A percentile compares a stretch with the other conserved stretches of the same genome.
phyloP scores from a whole-genome alignment of 805 yeast species.

The Candida vartiovaarae region DNA sequence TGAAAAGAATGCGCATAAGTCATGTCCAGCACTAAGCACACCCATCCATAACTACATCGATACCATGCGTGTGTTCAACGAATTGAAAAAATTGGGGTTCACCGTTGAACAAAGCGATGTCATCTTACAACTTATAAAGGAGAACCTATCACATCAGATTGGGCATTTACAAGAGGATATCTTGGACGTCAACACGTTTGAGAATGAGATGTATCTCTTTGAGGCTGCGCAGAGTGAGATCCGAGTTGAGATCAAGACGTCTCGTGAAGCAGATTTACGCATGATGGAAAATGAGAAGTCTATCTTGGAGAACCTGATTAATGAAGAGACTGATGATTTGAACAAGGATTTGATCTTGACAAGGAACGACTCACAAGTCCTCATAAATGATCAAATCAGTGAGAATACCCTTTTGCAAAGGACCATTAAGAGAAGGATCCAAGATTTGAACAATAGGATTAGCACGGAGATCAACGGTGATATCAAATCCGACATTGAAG shows the following conservation, averaged over 20 bases:
- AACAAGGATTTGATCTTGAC: conserved; percentile 52
- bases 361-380: conserved; percentile 75
- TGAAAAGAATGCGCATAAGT: no score
- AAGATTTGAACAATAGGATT: conserved; percentile 79
- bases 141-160: conserved; percentile 27
- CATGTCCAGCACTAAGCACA: background rate
- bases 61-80: conserved; percentile 52
- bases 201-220: conserved; percentile 81
- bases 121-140: conserved; percentile 39
- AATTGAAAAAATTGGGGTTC: conserved; percentile 50
- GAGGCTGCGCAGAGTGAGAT: conserved; percentile 91
- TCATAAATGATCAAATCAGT: conserved; percentile 77
- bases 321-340: conserved; percentile 68
- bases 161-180: conserved; percentile 26
- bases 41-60: conserved; percentile 36
- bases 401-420: conserved; percentile 75
- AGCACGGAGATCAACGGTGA: conserved; percentile 76
- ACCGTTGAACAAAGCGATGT: conserved; percentile 53
- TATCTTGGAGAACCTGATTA: conserved; percentile 64
- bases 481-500: conserved; percentile 79
- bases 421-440: conserved; percentile 59
- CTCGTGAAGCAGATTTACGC: conserved; percentile 63
- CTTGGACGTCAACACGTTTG: conserved; percentile 55
- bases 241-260: conserved; percentile 65
- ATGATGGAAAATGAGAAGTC: conserved; percentile 61